These are phyloP conservation scores for Penicillium palitans DNA, from an alignment of 2,329 filamentous ascomycete species.

Conservation along the genomic window DNA sequence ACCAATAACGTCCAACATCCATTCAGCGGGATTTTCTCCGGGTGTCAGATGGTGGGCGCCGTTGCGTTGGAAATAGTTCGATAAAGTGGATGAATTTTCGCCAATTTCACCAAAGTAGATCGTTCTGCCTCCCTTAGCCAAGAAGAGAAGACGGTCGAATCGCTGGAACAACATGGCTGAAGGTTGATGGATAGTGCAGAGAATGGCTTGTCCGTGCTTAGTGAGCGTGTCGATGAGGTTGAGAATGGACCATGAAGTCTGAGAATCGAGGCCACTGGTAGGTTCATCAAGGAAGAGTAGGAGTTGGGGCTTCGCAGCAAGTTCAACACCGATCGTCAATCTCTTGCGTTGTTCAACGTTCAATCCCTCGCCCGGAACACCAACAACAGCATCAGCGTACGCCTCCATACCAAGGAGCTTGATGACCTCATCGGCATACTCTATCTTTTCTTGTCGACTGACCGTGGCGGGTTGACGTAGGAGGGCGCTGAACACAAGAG, in stretches of 20 bases:
- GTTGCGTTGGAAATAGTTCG: slow-evolving; percentile 63
- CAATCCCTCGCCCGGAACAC: slow-evolving; percentile 75
- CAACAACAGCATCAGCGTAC: slow-evolving; percentile 83
- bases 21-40: slow-evolving; percentile 60
- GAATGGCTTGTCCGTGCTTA: slow-evolving; percentile 1
- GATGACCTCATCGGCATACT: slow-evolving; percentile 78
- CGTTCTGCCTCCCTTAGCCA: slow-evolving; percentile 63
- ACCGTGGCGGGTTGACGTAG: slow-evolving; percentile 76
- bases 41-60: slow-evolving; percentile 46
- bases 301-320: slow-evolving; percentile 1
- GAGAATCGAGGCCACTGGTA: slow-evolving; percentile 1
- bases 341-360: slow-evolving; percentile 63
- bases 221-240: background rate
- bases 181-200: slow-evolving; percentile 6
- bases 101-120: slow-evolving; percentile 69
- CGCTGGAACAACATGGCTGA: slow-evolving; percentile 3
- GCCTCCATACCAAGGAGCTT: slow-evolving; percentile 84
- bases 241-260: slow-evolving; percentile 3
- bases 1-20: slow-evolving; percentile 61
- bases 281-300: slow-evolving; percentile 5
- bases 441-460: slow-evolving; percentile 70
- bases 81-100: slow-evolving; percentile 55
- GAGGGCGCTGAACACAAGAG: slow-evolving; percentile 77
- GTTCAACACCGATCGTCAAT: slow-evolving; percentile 6
- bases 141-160: slow-evolving; percentile 47